A percentile compares a stretch with the other conserved stretches of the same genome.
Evolutionary conservation across 345 rosid genomes (phyloP).

Genomic region (Citrus hindsii): DNA sequence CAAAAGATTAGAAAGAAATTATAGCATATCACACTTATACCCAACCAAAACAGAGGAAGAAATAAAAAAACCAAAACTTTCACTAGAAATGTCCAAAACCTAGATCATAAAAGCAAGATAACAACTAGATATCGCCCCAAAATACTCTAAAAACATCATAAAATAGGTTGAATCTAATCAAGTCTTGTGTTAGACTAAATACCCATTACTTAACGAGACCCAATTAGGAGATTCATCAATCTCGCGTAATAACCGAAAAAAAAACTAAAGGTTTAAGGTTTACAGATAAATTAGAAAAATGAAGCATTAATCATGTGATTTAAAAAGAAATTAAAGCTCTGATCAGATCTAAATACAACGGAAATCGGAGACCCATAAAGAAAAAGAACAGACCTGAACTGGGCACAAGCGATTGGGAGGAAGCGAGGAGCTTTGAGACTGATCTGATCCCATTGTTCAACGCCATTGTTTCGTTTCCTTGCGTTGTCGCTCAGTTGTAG

Average conservation of each 20-base stretch:
- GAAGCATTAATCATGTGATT: neutral
- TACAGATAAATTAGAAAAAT: neutral
- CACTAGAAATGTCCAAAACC: neutral
- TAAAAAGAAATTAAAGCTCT: neutral
- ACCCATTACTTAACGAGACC: neutral
- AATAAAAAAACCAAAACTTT: neutral
- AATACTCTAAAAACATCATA: neutral
- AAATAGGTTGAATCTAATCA: neutral
- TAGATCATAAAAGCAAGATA: neutral
- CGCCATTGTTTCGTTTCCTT: conserved; percentile 40
- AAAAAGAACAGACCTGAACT: conserved; percentile 48
- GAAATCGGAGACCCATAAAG: conserved; percentile 1
- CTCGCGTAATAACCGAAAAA: neutral
- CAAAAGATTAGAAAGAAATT: neutral
- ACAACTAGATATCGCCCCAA: neutral
- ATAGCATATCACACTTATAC: neutral
- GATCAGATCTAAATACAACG: conserved; percentile 5
- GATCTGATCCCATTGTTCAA: conserved; percentile 67
- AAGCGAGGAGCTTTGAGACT: conserved; percentile 55
- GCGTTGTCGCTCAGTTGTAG: neutral
- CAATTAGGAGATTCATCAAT: neutral
- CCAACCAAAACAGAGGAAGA: neutral
- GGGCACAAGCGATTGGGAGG: conserved; percentile 49
- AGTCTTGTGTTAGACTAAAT: neutral
- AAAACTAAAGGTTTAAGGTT: neutral